phyloP scores from a whole-genome alignment of 2,329 filamentous ascomycete species.

The Coleophoma crateriformis region DNA sequence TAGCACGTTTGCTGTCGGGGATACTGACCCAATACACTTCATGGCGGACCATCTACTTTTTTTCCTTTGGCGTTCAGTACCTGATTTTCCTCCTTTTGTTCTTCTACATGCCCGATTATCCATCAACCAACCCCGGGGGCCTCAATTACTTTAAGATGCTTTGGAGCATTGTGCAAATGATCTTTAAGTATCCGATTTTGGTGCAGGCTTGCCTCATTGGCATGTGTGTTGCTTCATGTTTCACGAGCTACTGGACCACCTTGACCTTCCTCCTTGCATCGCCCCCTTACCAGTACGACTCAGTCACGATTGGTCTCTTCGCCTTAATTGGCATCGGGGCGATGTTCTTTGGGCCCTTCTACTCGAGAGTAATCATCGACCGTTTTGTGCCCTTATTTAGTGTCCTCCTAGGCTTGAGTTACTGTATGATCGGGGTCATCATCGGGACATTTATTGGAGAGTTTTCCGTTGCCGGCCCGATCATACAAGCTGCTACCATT shows the following conservation, averaged over 20 bases:
- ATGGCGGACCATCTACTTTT: constrained; percentile 78
- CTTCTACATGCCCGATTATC: constrained; percentile 76
- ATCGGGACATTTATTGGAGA: constrained; percentile 66
- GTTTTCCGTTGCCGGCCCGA: constrained; percentile 62
- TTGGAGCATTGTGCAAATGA: constrained; percentile 56
- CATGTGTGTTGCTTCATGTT: constrained; percentile 55
- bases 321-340: constrained; percentile 69
- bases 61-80: constrained; percentile 67
- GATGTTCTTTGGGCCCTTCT: constrained; percentile 63
- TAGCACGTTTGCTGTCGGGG: constrained; percentile 71
- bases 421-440: constrained; percentile 55
- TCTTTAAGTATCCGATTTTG: constrained; percentile 61
- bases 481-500: constrained; percentile 64
- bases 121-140: constrained; percentile 61
- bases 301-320: constrained; percentile 70
- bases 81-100: constrained; percentile 60
- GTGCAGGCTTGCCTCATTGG: constrained; percentile 64
- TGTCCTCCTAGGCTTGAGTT: constrained; percentile 54
- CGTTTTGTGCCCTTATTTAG: constrained; percentile 62
- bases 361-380: constrained; percentile 66
- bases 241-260: constrained; percentile 69
- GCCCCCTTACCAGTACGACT: constrained; percentile 61
- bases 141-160: constrained; percentile 63
- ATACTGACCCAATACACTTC: constrained; percentile 67
- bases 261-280: constrained; percentile 73